Evolutionary conservation across 352 stramenopile genomes (phyloP), one percentile per base, ranked within the genome.

Genomic region (Phytopythium litorale): DNA sequence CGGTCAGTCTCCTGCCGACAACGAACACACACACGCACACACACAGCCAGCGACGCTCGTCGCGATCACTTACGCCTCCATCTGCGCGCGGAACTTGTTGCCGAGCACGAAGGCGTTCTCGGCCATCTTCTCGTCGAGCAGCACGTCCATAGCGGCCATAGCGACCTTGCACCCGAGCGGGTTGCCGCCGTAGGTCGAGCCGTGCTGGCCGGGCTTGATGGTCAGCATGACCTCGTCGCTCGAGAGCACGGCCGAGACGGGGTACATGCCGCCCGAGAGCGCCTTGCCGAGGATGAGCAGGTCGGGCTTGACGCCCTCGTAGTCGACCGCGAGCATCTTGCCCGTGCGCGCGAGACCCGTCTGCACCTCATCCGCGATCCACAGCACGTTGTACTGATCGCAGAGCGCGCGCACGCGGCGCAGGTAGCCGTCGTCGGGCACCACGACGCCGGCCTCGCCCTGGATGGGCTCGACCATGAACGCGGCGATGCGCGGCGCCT

Each of bases 391-490:
- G 91, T 99, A 82, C 78, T 99, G 96, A 65, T 94, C 84, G 73
- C 97, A 99, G 25, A 99, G 70, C 62, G 93, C 82, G 12, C 86
- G 85, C 52, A 96, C 84, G 33, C 80, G 76, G 55, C 82, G 82
- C 67, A 99, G 86, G 81, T 99, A 99, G 19, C 95, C 97, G 67
- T 99, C 96, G 58, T 94, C 66, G 2, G 97, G 97, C 21, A 99
- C 97, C 13, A 99, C 94, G 33, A 99, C 97, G 50, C 97, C 97
- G 56, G 97, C 98, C 72, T 99, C 98, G 62, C 98, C 98, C 63
- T 99, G 97, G 71, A 99, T 99, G 4, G 97, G 97, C 73, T 99
- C 98, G 8, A 99, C 94, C 97, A 99, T 99, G 68, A 99, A 99
- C 12, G 96, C 97, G 16, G 96, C 97, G 72, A 98, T 98, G 69